phyloP scores from a whole-genome alignment of 2,329 filamentous ascomycete genomes.

The Ramichloridium luteum region DNA sequence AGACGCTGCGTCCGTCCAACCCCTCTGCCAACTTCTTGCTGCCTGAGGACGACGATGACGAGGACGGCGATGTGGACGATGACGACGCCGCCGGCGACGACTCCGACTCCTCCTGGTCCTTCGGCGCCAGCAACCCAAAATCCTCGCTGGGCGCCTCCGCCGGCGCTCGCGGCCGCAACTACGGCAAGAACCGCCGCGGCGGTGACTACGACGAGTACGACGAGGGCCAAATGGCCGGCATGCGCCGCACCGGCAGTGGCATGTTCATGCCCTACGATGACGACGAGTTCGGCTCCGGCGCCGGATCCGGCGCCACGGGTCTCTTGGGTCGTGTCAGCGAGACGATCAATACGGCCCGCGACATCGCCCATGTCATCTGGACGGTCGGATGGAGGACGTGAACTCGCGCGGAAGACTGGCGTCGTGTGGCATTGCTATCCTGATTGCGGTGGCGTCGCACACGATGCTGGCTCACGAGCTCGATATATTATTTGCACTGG shows the following conservation, averaged over 20 bases:
- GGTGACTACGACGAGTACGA: slow-evolving; percentile 15
- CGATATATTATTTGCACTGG: too few species aligned
- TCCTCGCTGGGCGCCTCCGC: slow-evolving; percentile 20
- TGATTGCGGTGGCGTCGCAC: too few species aligned
- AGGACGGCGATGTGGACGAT: slow-evolving; percentile 14
- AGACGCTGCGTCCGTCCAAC: slow-evolving; percentile 63
- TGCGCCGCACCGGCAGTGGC: slow-evolving; percentile 69
- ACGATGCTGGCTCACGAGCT: too few species aligned
- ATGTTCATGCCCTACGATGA: slow-evolving; percentile 80
- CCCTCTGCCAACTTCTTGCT: slow-evolving; percentile 51
- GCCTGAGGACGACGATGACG: slow-evolving; percentile 9
- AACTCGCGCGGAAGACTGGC: too few species aligned
- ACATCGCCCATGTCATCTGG: slow-evolving; percentile 47
- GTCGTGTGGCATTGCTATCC: too few species aligned
- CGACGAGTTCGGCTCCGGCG: slow-evolving; percentile 51
- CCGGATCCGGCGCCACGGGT: slow-evolving; percentile 36
- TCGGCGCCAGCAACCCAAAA: slow-evolving; percentile 23
- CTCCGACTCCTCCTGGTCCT: slow-evolving; percentile 22
- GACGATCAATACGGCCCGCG: slow-evolving; percentile 54
- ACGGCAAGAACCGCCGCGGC: slow-evolving; percentile 31
- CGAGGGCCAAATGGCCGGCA: slow-evolving; percentile 43
- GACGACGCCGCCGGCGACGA: slow-evolving; percentile 6
- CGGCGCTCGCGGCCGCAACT: slow-evolving; percentile 30
- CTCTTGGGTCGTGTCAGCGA: slow-evolving; percentile 71
- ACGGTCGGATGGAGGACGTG: neutral